Evolutionary conservation across 176 grass and related monocot genomes (phyloP), one percentile per base, ranked within the genome.

Genomic region (Paspalum vaginatum): DNA sequence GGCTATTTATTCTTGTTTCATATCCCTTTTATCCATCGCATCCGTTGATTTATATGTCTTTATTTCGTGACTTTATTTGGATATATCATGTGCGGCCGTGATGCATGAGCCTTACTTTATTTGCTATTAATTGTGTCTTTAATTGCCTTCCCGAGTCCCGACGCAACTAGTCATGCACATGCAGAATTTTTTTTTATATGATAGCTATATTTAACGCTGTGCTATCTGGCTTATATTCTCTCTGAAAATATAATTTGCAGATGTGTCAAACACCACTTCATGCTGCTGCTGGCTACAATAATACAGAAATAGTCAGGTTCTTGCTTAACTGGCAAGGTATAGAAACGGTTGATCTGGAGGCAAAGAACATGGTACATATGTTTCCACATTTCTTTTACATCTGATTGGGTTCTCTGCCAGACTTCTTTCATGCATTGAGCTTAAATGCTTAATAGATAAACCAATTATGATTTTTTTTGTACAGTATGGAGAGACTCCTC

Each of bases 401-500:
- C 47, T 75, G 64, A 75, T 88, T 27, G 14, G 11, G 56, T 77
- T 44, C 43, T 67, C 16, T 59, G 49, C 14, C 32, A 72, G 11
- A 41, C n/a, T 56, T 72, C 40, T 70, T 45, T 56, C 44, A 43
- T 63, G 39, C 37, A 48, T n/a, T 49, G 10, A 77, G 77, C 78
- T 79, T 65, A 50, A 65, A 8, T 73, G 77, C 78, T 79, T 65
- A 50, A 65, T 11, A 66, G 68, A 75, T 44, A 60, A 79, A 81
- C 52, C 49, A 59, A 11, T 45, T 10, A 61, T 60, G 75, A 9
- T 11, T 0, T 65, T 81, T 66, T 46, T 72, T 91, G 80, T 70
- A 59, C 63, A 98, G 96, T 98, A 95, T 84, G 96, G 96, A 75
- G 96, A 98, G 86, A 98, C 96, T 76, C 96, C 96, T 45, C 71